phyloP scores from a whole-genome alignment of 2,329 filamentous ascomycete genomes.

The Stagonosporopsis vannaccii region DNA sequence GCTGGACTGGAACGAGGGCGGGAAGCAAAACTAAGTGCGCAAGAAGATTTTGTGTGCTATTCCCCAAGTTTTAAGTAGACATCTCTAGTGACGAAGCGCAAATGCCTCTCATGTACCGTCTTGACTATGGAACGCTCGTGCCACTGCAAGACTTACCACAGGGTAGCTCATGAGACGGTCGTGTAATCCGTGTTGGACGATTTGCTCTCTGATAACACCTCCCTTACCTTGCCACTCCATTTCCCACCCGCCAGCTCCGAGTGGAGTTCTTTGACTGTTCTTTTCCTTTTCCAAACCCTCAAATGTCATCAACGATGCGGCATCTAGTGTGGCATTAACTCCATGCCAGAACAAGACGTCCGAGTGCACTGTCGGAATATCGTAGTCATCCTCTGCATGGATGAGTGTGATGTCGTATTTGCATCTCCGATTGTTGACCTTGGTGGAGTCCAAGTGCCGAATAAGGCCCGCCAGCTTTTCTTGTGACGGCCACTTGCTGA shows the following conservation, averaged over 20 bases:
- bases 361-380: constrained; percentile 61
- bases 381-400: constrained; percentile 61
- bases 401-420: constrained; percentile 59
- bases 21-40: constrained; percentile 1
- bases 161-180: constrained; percentile 67
- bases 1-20: constrained; percentile 39
- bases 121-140: constrained; percentile 54
- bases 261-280: constrained; percentile 43
- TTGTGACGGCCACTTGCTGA: constrained; percentile 61
- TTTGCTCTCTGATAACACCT: constrained; percentile 62
- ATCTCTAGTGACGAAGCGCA: background rate
- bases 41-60: background rate
- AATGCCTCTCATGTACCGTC: background rate
- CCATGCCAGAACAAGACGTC: constrained; percentile 63
- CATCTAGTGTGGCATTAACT: constrained; percentile 56
- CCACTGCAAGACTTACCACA: constrained; percentile 60
- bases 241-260: constrained; percentile 60
- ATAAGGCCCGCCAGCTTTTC: constrained; percentile 58
- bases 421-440: constrained; percentile 38
- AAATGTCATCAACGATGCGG: constrained; percentile 46
- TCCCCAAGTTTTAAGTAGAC: background rate
- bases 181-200: constrained; percentile 64
- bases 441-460: constrained; percentile 32
- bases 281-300: constrained; percentile 59
- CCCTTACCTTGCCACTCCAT: constrained; percentile 57